Base-by-base conservation (phyloP, 1,284 basidiomycete genomes). In the Fomitopsis schrenkii region DNA sequence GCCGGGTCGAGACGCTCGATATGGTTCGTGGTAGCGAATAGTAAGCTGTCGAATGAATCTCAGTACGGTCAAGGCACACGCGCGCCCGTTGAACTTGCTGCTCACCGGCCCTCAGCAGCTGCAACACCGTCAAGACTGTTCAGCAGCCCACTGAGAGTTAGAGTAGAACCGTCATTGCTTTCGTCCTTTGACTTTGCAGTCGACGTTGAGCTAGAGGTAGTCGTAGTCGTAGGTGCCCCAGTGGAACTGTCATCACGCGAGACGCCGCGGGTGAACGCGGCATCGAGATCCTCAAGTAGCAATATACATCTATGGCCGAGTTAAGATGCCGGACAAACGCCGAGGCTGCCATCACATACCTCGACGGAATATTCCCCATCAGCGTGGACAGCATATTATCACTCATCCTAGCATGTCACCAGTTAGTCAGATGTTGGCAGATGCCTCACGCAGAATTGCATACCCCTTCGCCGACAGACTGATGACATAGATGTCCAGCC, bases 51-150 rank as follows among this genome's bases (percentile, higher is more conserved):
- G 42, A 57, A 10, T 62, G 15, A 54, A 52, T 63, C 54, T 64
- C 46, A 58, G 35, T 26, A 57, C 48, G 10, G 42, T 48, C 38
- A 19, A 45, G 44, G 42, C 42, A 40, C 9, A 46, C 57, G 42
- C 42, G 50, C 33, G 55, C 44, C 57, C n/a, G 59, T 46, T 46
- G 57, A 48, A 38, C 22, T 46, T 63, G n/a, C 44, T 10, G 74
- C 89, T 71, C 69, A 91, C 88, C 91, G 86, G 73, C 91, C 91
- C 74, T 93, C 90, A 62, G 90, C 88, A 61, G 91, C 91, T 58
- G 91, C 90, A 52, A 94, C 91, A 57, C 93, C 93, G 74, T 95
- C 93, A 48, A 95, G 83, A 71, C 87, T 90, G 79, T 93, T 93
- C 67, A 93, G 74, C 58, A 93, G 78, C 55, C 91, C 91, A 73